Percentiles rank a stretch among this genome's conserved stretches.
These are phyloP conservation scores for Drosera capensis DNA, from an alignment of 148 eudicot species.

Conservation along the genomic window DNA sequence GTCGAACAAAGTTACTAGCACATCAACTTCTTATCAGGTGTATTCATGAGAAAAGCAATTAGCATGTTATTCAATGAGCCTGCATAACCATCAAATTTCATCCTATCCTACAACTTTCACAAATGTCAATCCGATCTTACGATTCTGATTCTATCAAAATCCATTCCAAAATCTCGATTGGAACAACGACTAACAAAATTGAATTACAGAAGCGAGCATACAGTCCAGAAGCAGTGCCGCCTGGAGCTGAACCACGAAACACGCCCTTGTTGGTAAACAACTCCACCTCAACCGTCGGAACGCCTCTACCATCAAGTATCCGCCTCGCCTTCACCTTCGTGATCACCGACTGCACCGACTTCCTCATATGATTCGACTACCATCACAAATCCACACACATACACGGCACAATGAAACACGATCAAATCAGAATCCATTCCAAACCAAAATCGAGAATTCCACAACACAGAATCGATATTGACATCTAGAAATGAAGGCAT, in stretches of 20 bases:
- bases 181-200: no score
- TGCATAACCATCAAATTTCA: no score
- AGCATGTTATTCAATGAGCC: no score
- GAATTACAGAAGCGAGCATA: constrained; percentile 25
- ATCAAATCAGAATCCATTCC: no score
- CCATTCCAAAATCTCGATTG: no score
- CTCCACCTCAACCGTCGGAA: constrained; percentile 93
- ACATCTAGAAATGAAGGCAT: constrained; percentile 3
- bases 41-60: no score
- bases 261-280: constrained; percentile 78
- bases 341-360: constrained; percentile 79
- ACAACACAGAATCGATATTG: not conserved
- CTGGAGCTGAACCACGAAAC: constrained; percentile 78
- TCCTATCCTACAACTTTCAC: no score
- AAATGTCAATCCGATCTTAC: no score
- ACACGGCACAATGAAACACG: not conserved
- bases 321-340: constrained; percentile 90
- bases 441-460: not conserved
- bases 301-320: constrained; percentile 92
- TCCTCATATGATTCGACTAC: constrained; percentile 89
- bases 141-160: no score
- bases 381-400: not conserved
- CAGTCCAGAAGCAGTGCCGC: constrained; percentile 78
- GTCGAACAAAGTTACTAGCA: no score
- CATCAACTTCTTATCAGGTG: no score